Conservation (phyloP, 176 grass and related monocot species). For the Hordeum vulgare region DNA sequence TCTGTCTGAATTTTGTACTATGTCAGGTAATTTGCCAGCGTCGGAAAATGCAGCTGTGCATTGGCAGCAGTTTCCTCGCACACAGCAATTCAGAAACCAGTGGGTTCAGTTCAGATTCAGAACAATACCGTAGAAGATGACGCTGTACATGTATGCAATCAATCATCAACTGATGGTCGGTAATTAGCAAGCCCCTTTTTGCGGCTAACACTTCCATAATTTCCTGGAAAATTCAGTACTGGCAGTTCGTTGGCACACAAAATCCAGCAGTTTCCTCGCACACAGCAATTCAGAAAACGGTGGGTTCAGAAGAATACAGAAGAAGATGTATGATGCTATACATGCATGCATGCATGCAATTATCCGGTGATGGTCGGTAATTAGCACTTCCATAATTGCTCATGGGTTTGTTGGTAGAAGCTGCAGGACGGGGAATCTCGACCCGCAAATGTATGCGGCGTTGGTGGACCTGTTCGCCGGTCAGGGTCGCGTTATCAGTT, state of each 20-base stretch:
- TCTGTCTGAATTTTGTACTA: background rate
- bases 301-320: background rate
- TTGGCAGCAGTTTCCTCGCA: too few species aligned
- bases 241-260: background rate
- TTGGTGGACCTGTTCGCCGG: background rate
- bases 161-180: too few species aligned
- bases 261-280: background rate
- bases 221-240: background rate
- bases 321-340: background rate
- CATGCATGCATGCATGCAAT: background rate
- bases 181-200: too few species aligned
- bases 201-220: too few species aligned
- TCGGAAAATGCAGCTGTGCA: too few species aligned
- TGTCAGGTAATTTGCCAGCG: background rate
- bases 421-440: constrained; percentile 1
- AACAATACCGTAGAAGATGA: too few species aligned
- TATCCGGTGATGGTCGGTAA: background rate
- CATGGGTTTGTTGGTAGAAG: background rate
- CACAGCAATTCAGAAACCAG: too few species aligned
- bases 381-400: background rate
- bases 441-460: background rate
- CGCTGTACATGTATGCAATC: too few species aligned
- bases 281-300: background rate
- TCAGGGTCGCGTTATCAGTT: constrained; percentile 16
- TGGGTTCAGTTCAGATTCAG: too few species aligned